Percentiles rank a stretch among this genome's conserved stretches.
Conservation (phyloP, 768 basidiomycete species). For the Boletus huronensis region DNA sequence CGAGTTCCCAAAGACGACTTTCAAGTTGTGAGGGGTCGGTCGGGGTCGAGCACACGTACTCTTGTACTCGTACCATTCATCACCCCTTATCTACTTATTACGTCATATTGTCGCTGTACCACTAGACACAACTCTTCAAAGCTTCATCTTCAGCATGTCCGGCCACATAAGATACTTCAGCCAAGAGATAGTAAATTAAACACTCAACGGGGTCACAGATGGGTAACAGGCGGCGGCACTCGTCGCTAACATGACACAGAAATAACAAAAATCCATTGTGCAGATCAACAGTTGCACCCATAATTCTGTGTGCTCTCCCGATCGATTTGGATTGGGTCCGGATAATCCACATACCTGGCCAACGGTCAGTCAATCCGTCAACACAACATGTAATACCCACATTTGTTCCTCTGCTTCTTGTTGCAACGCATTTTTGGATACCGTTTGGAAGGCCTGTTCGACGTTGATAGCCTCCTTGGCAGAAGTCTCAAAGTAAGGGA, state of each 20-base stretch:
- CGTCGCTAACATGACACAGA: conserved; percentile 25
- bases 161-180: conserved; percentile 25
- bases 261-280: conserved; percentile 25
- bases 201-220: conserved; percentile 31
- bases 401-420: conserved; percentile 96
- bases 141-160: conserved; percentile 12
- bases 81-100: conserved; percentile 12
- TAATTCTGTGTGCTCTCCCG: conserved; percentile 88
- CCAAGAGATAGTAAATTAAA: conserved; percentile 30
- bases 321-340: conserved; percentile 97
- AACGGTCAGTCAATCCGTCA: conserved; percentile 12
- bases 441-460: conserved; percentile 99
- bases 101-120: conserved; percentile 15
- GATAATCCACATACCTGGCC: conserved; percentile 94
- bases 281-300: conserved; percentile 81
- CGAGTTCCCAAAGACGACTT: conserved; percentile 50
- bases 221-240: conserved; percentile 31
- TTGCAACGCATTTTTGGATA: conserved; percentile 98
- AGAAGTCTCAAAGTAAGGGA: conserved; percentile 99
- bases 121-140: not conserved
- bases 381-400: conserved; percentile 45
- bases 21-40: conserved; percentile 45
- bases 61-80: conserved; percentile 26
- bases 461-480: conserved; percentile 99
- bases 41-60: conserved; percentile 4